Evolutionary conservation across 2,329 filamentous ascomycete genomes (phyloP).

Genomic region (Ascochyta lentis): DNA sequence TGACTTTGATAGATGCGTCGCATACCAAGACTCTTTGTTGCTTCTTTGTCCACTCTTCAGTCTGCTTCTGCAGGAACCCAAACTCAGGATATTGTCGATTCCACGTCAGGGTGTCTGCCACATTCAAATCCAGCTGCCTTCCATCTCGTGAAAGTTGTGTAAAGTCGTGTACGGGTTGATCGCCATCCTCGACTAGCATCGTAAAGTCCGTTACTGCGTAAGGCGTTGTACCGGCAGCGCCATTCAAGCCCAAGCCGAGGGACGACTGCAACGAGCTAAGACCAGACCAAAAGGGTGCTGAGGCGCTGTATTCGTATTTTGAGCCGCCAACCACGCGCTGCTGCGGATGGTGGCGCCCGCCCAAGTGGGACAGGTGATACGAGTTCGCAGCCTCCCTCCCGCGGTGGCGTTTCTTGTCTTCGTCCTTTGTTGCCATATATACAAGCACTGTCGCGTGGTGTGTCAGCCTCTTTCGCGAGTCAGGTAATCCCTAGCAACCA

Average conservation of each 20-base stretch:
- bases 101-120: slow-evolving; percentile 44
- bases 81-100: slow-evolving; percentile 43
- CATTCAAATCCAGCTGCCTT: slow-evolving; percentile 37
- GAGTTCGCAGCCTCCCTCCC: slow-evolving; percentile 24
- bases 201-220: slow-evolving; percentile 45
- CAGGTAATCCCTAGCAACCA: slow-evolving; percentile 19
- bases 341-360: slow-evolving; percentile 31
- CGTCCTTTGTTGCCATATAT: slow-evolving; percentile 50
- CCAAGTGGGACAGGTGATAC: slow-evolving; percentile 31
- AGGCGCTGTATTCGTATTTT: slow-evolving; percentile 33
- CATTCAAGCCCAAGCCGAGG: slow-evolving; percentile 16
- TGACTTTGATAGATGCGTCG: slow-evolving; percentile 52
- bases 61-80: slow-evolving; percentile 29
- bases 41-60: slow-evolving; percentile 30
- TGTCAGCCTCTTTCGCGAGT: slow-evolving; percentile 31
- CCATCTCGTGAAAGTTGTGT: slow-evolving; percentile 43
- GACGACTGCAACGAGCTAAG: slow-evolving; percentile 26
- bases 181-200: slow-evolving; percentile 51
- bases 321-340: slow-evolving; percentile 22
- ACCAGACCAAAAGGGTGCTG: slow-evolving; percentile 24
- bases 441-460: slow-evolving; percentile 44
- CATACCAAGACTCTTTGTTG: slow-evolving; percentile 49
- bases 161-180: slow-evolving; percentile 49
- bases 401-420: slow-evolving; percentile 32
- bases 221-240: slow-evolving; percentile 20